Conservation (phyloP, 1,284 basidiomycete species). For the Singerocomus inundabilis region DNA sequence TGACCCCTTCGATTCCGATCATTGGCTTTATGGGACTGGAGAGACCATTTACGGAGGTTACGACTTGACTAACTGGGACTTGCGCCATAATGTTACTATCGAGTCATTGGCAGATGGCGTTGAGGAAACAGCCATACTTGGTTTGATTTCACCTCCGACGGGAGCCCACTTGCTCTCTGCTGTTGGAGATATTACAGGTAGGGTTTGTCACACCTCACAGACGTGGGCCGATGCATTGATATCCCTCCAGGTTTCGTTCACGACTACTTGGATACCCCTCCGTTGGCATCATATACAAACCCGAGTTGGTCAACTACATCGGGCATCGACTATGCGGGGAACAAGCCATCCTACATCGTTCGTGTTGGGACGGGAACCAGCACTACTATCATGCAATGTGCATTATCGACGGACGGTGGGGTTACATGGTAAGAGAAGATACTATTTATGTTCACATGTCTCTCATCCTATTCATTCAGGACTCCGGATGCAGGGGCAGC, state of each 20-base stretch:
- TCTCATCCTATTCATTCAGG: slow-evolving; percentile 3
- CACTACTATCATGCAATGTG: slow-evolving; percentile 4
- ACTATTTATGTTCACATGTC: background rate
- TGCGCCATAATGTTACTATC: slow-evolving; percentile 55
- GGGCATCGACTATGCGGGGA: slow-evolving; percentile 12
- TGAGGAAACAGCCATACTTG: slow-evolving; percentile 59
- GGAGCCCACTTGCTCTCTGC: slow-evolving; percentile 54
- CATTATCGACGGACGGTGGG: slow-evolving; percentile 11
- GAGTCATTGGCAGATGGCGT: slow-evolving; percentile 61
- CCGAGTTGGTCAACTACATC: slow-evolving; percentile 4
- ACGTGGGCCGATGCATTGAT: background rate
- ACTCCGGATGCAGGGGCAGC: slow-evolving; percentile 4
- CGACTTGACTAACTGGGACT: slow-evolving; percentile 57
- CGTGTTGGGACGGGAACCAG: slow-evolving; percentile 4
- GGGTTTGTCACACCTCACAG: background rate
- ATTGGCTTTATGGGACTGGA: slow-evolving; percentile 67
- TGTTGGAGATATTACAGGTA: slow-evolving; percentile 52
- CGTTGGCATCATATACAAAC: slow-evolving; percentile 6
- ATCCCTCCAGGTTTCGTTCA: slow-evolving; percentile 11
- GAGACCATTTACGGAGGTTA: slow-evolving; percentile 59
- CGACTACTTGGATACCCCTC: slow-evolving; percentile 3
- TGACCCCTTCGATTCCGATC: slow-evolving; percentile 63
- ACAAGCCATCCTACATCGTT: slow-evolving; percentile 6
- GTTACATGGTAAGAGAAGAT: slow-evolving; percentile 4
- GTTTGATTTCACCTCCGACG: slow-evolving; percentile 51